Evolutionary conservation across 2,329 filamentous ascomycete genomes (phyloP), one percentile per base, ranked within the genome.

Genomic region (Arachnomyces sp.): DNA sequence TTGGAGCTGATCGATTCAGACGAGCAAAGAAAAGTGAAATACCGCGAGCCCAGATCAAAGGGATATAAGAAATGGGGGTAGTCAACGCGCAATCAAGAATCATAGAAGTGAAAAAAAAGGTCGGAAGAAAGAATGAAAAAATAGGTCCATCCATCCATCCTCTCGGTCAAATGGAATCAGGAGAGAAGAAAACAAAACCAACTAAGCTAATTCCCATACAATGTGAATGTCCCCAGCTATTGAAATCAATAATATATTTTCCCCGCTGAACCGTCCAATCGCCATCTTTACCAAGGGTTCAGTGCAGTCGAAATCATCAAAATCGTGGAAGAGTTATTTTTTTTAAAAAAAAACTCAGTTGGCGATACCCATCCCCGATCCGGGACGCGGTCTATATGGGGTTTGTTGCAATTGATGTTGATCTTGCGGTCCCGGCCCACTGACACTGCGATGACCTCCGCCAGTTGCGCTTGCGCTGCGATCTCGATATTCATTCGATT

Each of bases 291-390:
- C 21, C 21, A 25, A 25, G 21, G 21, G 21, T 25, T 25, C 9
- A 9, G 21, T 25, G 21, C 21, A 25, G 21, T 25, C 21, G 21
- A 25, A 25, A 25, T 25, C 21, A 25, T 25, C 21, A 25, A 25
- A 25, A 25, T 25, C 21, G 21, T 18, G 36, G 30, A 12, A 14
- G n/a, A 34, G 9, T 21, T 40, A 39, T 17, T n/a, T n/a, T n/a
- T n/a, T n/a, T n/a, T n/a, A n/a, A n/a, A n/a, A 48, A 44, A 32
- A 17, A 35, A 25, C 46, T 50, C 52, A 64, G 34, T 59, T 51
- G 44, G 61, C 60, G 44, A 64, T 60, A 12, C 60, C 61, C 61
- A 64, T 63, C n/a, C 61, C 60, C 17, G 57, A 50, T 44, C 55
- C 56, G 15, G 59, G 57, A 43, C 62, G 60, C 38, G 56, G 48